These are phyloP conservation scores for Panicum virgatum DNA, from an alignment of 202 grass and related monocot genomes.

Conservation along the genomic window DNA sequence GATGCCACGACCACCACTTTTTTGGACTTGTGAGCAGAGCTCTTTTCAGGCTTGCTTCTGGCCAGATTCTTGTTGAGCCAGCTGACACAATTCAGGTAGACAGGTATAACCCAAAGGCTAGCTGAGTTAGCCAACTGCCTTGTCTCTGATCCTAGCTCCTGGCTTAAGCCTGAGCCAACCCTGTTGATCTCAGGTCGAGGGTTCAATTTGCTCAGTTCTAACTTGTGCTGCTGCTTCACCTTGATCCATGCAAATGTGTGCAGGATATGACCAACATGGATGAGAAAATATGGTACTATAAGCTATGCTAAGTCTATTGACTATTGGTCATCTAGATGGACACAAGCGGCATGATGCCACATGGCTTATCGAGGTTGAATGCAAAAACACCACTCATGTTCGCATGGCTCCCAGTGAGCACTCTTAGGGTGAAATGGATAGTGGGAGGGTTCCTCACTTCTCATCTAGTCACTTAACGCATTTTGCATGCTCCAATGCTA, in stretches of 20 bases:
- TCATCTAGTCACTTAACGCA: background rate
- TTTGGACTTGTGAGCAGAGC: background rate
- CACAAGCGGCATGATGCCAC: background rate
- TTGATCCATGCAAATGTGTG: background rate
- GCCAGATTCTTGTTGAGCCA: background rate
- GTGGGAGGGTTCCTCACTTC: too few relatives aligned
- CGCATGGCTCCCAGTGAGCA: background rate
- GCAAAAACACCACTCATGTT: background rate
- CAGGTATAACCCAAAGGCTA: background rate
- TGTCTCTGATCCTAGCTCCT: slow-evolving; percentile 15
- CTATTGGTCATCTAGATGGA: slow-evolving; percentile 12
- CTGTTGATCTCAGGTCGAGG: background rate
- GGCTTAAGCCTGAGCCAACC: background rate
- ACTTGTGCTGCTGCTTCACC: background rate
- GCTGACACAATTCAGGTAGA: background rate
- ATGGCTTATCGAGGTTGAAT: slow-evolving; percentile 12
- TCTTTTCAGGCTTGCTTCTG: background rate
- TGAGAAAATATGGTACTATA: too few relatives aligned
- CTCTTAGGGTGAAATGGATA: too few relatives aligned
- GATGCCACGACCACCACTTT: background rate
- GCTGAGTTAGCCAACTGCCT: background rate
- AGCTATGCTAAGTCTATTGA: background rate
- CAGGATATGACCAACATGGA: background rate
- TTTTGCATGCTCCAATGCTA: background rate
- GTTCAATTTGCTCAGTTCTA: background rate